A percentile compares a stretch with the other conserved stretches of the same genome.
These are phyloP conservation scores for Colletotrichum gloeosporioides DNA, from an alignment of 2,329 filamentous ascomycete species.

Conservation along the genomic window DNA sequence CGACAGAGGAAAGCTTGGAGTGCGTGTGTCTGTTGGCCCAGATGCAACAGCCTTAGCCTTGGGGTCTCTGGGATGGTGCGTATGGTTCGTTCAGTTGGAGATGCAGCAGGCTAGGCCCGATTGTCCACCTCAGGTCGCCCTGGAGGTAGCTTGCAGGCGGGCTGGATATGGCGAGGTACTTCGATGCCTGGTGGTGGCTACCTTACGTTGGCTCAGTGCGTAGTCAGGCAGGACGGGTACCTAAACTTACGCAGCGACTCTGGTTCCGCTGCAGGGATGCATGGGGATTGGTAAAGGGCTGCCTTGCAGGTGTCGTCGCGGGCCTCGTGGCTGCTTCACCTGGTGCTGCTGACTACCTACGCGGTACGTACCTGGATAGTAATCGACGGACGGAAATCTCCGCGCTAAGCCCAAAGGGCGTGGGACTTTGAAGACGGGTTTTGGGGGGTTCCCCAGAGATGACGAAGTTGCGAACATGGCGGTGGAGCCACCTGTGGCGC, in stretches of 20 bases:
- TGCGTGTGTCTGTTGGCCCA: background rate
- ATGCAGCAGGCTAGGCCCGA: constrained; percentile 5
- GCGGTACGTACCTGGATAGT: background rate
- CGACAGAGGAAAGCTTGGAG: constrained; percentile 3
- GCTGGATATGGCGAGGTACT: background rate
- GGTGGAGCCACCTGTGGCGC: background rate
- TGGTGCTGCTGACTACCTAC: background rate
- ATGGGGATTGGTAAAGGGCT: background rate
- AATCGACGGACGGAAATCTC: background rate
- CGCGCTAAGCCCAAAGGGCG: constrained; percentile 11
- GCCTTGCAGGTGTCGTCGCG: constrained; percentile 3
- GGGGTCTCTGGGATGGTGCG: background rate
- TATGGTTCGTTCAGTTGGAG: constrained; percentile 9
- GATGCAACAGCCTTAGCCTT: constrained; percentile 8
- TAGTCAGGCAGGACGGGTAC: background rate
- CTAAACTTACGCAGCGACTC: background rate
- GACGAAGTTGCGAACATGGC: background rate
- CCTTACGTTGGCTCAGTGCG: constrained; percentile 20
- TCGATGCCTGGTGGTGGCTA: background rate
- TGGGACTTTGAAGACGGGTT: background rate
- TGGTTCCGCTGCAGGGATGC: background rate
- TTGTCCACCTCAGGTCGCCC: background rate
- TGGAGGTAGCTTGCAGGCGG: background rate
- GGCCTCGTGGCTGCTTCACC: background rate
- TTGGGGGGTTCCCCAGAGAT: constrained; percentile 12